Percentiles rank a stretch among this genome's conserved stretches.
phyloP scores from a whole-genome alignment of 305 asterid species.

The Fraxinus xanthoxyloides region DNA sequence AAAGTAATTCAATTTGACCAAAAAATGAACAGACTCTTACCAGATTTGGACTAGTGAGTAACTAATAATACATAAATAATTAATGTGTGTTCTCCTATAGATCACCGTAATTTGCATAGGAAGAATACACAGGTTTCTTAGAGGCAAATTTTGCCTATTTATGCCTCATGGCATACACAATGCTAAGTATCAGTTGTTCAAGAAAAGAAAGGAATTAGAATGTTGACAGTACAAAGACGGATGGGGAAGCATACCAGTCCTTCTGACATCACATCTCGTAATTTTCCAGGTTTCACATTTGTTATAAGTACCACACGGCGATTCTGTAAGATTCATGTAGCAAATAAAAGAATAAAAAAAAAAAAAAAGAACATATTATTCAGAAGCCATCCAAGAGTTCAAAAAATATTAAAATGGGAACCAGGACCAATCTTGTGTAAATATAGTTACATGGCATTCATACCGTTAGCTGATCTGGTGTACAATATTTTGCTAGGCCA shows the following conservation, averaged over 20 bases:
- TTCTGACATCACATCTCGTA: slow-evolving; percentile 90
- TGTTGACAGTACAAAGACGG: background rate
- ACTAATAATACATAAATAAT: background rate
- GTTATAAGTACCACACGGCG: slow-evolving; percentile 80
- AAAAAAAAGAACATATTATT: background rate
- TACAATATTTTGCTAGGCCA: slow-evolving; percentile 85
- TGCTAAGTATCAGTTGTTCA: background rate
- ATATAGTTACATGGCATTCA: slow-evolving; percentile 12
- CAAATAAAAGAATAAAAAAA: slow-evolving; percentile 7
- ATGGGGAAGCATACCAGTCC: slow-evolving; percentile 66
- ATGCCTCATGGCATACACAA: background rate
- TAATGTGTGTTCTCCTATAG: background rate
- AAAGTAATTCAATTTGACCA: background rate
- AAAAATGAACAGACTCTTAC: background rate
- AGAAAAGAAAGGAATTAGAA: background rate
- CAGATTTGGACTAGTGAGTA: background rate
- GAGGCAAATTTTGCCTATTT: background rate
- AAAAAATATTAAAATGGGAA: background rate
- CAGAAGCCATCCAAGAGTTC: slow-evolving; percentile 10
- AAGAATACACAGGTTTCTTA: background rate
- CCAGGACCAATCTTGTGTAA: slow-evolving; percentile 15
- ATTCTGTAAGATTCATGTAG: slow-evolving; percentile 47
- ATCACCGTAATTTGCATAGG: background rate
- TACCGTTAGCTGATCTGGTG: slow-evolving; percentile 81
- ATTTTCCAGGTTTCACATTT: slow-evolving; percentile 90